These are phyloP conservation scores for Septoria linicola DNA, from an alignment of 2,329 filamentous ascomycete genomes.

Conservation along the genomic window DNA sequence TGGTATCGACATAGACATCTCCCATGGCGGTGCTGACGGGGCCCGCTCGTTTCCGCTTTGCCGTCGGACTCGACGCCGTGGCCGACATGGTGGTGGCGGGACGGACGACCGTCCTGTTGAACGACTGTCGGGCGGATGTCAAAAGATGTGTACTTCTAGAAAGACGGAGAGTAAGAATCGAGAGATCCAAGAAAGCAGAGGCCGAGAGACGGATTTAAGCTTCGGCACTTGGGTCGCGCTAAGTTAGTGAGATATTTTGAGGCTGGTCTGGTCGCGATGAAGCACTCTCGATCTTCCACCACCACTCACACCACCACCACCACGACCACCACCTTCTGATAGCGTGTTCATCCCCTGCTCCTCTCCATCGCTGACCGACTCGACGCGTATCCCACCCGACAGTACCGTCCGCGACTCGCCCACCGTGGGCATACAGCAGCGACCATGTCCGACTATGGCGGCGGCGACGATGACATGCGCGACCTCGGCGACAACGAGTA, in stretches of 20 bases:
- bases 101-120: neutral
- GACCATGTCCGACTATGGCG: conserved; percentile 49
- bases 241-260: too few species aligned
- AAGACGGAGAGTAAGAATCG: neutral
- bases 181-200: neutral
- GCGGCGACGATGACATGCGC: conserved; percentile 40
- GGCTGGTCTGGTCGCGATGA: too few species aligned
- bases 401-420: neutral
- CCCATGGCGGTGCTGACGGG: conserved; percentile 11
- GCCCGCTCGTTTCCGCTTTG: conserved; percentile 18
- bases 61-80: conserved; percentile 12
- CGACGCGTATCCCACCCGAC: neutral
- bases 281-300: too few species aligned
- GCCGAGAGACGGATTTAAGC: too few species aligned
- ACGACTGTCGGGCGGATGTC: too few species aligned
- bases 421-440: neutral
- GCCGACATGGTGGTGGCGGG: neutral
- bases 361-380: neutral
- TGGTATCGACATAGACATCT: conserved; percentile 15
- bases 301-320: neutral
- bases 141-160: neutral
- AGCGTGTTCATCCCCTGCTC: neutral
- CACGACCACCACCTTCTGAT: neutral
- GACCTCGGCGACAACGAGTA: conserved; percentile 39
- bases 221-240: too few species aligned